Evolutionary conservation across 768 basidiomycete genomes (phyloP).

Genomic region (Xerocomus brunneocitrinus): DNA sequence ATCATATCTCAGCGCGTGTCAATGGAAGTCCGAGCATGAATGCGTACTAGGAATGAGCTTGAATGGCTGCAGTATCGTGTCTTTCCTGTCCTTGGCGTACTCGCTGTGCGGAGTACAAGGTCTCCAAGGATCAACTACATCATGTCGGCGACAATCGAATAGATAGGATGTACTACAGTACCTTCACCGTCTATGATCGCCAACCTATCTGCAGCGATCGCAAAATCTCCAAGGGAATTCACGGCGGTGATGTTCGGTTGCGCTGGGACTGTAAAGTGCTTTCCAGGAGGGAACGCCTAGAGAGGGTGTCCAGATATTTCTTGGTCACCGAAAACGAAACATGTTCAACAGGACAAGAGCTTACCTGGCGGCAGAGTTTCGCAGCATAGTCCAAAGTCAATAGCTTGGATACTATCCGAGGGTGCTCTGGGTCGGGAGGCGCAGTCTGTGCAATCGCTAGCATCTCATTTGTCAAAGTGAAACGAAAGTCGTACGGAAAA

Average conservation of each 20-base stretch:
- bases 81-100: constrained; percentile 61
- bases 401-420: constrained; percentile 76
- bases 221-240: constrained; percentile 82
- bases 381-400: constrained; percentile 67
- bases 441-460: constrained; percentile 47
- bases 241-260: constrained; percentile 80
- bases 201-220: constrained; percentile 71
- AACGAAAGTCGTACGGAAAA: constrained; percentile 54
- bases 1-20: neutral
- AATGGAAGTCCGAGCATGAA: neutral
- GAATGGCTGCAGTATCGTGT: constrained; percentile 74
- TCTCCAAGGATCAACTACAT: constrained; percentile 82
- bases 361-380: constrained; percentile 62
- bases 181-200: constrained; percentile 88
- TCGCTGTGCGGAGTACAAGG: constrained; percentile 80
- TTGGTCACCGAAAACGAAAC: neutral
- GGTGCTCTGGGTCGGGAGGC: constrained; percentile 63
- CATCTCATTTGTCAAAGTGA: neutral
- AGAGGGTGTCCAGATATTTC: neutral
- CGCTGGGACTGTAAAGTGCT: constrained; percentile 64
- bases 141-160: neutral
- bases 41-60: constrained; percentile 79
- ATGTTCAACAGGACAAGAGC: constrained; percentile 5
- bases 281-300: constrained; percentile 74
- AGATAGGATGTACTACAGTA: constrained; percentile 22